Conservation (phyloP, 805 yeast species). For the Starmerella vitae region DNA sequence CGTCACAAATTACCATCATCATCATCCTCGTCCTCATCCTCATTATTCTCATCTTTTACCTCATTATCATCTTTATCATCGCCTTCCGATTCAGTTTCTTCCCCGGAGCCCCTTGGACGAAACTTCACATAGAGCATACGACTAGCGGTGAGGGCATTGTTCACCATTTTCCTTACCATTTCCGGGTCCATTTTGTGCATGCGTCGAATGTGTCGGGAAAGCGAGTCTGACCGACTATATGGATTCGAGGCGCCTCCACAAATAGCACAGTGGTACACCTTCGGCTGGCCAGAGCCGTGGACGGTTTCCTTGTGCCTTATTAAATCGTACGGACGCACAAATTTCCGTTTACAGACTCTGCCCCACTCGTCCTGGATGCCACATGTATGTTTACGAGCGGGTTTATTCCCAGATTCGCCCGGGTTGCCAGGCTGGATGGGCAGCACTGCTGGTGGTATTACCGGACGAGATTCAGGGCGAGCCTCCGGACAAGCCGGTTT, state of each 20-base stretch:
- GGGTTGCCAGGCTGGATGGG: too few relatives aligned
- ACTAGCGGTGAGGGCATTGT: not conserved
- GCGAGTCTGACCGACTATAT: constrained; percentile 15
- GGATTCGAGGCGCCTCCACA: constrained; percentile 51
- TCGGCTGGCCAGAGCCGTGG: constrained; percentile 63
- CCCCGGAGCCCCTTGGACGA: too few relatives aligned
- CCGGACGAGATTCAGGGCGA: too few relatives aligned
- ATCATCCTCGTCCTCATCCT: too few relatives aligned
- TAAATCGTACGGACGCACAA: constrained; percentile 86
- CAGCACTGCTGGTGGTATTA: too few relatives aligned
- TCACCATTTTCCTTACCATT: not conserved
- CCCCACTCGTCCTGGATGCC: constrained; percentile 12
- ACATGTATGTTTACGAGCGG: constrained; percentile 6
- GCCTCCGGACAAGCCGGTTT: too few relatives aligned
- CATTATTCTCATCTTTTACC: too few relatives aligned
- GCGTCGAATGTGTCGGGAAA: constrained; percentile 14
- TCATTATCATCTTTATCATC: too few relatives aligned
- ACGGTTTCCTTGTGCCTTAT: constrained; percentile 92
- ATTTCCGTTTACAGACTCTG: constrained; percentile 52
- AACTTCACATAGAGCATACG: too few relatives aligned
- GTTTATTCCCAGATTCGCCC: too few relatives aligned
- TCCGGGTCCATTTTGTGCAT: constrained; percentile 9
- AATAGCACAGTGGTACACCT: constrained; percentile 68
- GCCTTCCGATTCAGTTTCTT: too few relatives aligned
- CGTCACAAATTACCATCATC: too few relatives aligned